phyloP scores from a whole-genome alignment of 2,329 filamentous ascomycete genomes.

The Xylariaceae sp. region DNA sequence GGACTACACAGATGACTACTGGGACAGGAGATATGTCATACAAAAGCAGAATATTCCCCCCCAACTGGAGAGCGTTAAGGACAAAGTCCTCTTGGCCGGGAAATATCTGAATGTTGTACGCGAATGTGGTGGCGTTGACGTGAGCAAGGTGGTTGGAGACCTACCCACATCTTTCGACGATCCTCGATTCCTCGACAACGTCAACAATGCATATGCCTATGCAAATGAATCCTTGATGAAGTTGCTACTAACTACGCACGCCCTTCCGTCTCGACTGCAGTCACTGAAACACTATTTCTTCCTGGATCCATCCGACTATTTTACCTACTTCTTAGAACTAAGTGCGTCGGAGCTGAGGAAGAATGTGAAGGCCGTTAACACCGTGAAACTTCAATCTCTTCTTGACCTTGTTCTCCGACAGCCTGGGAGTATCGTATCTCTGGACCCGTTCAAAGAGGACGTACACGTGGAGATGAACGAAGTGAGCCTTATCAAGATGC shows the following conservation, averaged over 20 bases:
- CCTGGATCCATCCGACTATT: constrained; percentile 95
- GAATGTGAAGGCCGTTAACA: constrained; percentile 82
- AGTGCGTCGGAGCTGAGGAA: constrained; percentile 86
- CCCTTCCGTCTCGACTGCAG: constrained; percentile 77
- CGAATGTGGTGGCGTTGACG: constrained; percentile 93
- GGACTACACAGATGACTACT: constrained; percentile 98
- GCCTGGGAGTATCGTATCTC: constrained; percentile 85
- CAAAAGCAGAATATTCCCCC: constrained; percentile 87
- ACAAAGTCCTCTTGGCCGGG: constrained; percentile 89
- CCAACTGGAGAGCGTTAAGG: constrained; percentile 84
- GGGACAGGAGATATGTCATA: constrained; percentile 96
- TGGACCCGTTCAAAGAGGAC: constrained; percentile 97
- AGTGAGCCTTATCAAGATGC: constrained; percentile 82
- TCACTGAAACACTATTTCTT: constrained; percentile 99
- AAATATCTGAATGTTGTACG: constrained; percentile 98
- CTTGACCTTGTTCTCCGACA: constrained; percentile 97
- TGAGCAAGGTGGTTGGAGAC: constrained; percentile 81
- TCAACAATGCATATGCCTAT: constrained; percentile 90
- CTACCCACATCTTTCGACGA: constrained; percentile 94
- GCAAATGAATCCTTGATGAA: constrained; percentile 92
- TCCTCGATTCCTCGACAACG: constrained; percentile 86
- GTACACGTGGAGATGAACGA: constrained; percentile 98
- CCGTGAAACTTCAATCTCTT: constrained; percentile 87
- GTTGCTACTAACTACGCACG: constrained; percentile 87
- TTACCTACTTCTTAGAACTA: constrained; percentile 94